Evolutionary conservation across 202 grass and related monocot species (phyloP).

Genomic region (Cymbopogon flexuosus): DNA sequence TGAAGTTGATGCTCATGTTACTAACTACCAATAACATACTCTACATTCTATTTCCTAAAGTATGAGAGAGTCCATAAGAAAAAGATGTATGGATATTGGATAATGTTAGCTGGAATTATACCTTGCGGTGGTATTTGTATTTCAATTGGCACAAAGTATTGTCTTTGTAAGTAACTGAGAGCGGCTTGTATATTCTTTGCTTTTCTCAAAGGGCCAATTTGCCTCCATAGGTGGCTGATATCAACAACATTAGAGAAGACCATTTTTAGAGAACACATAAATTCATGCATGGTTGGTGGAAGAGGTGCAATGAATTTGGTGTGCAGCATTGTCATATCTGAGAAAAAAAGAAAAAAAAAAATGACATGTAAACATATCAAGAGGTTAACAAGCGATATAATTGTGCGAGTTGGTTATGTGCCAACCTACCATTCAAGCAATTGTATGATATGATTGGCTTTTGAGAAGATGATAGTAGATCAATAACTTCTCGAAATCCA

Average conservation of each 20-base stretch:
- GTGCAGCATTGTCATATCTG: constrained; percentile 92
- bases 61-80: constrained; percentile 7
- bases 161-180: constrained; percentile 65
- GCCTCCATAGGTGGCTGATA: constrained; percentile 70
- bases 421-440: constrained; percentile 65
- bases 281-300: constrained; percentile 57
- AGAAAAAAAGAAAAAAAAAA: neutral
- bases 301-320: constrained; percentile 79
- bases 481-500: constrained; percentile 92
- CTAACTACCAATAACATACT: constrained; percentile 2
- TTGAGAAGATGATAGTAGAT: constrained; percentile 68
- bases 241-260: constrained; percentile 76
- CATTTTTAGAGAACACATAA: constrained; percentile 86
- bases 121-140: constrained; percentile 68
- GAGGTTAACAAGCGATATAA: neutral
- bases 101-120: constrained; percentile 30
- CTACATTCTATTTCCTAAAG: neutral
- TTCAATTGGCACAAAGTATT: constrained; percentile 65
- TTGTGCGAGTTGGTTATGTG: constrained; percentile 11
- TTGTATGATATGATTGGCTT: constrained; percentile 90
- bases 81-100: constrained; percentile 1
- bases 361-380: neutral
- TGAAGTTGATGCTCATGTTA: constrained; percentile 7
- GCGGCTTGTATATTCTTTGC: constrained; percentile 68
- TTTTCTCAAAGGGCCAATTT: constrained; percentile 77